These are phyloP conservation scores for Cytidiella melzeri DNA, from an alignment of 768 basidiomycete species.

Conservation along the genomic window DNA sequence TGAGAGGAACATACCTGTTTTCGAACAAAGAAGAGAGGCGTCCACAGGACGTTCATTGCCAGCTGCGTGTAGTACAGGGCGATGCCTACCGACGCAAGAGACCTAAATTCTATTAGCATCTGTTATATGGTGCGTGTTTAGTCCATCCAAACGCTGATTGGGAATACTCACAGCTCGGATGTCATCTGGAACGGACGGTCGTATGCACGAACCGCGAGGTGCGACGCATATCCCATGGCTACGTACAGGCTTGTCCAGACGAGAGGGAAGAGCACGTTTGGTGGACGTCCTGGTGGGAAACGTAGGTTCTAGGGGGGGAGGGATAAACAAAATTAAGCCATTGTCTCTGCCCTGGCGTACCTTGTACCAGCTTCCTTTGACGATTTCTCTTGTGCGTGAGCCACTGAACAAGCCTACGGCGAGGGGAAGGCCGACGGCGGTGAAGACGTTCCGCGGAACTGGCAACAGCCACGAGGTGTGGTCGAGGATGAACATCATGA, in stretches of 20 bases:
- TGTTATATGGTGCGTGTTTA: neutral
- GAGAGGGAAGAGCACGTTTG: conserved; percentile 49
- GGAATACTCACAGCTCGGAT: conserved; percentile 33
- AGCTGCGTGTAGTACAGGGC: conserved; percentile 58
- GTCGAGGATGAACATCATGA: conserved; percentile 31
- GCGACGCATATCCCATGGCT: conserved; percentile 66
- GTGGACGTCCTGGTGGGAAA: conserved; percentile 46
- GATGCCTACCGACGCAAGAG: conserved; percentile 40
- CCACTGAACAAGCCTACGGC: conserved; percentile 50
- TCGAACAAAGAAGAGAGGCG: conserved; percentile 56
- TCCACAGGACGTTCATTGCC: conserved; percentile 53
- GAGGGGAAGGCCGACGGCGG: conserved; percentile 55
- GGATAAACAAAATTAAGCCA: neutral
- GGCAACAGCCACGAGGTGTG: conserved; percentile 47
- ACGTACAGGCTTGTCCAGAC: conserved; percentile 50
- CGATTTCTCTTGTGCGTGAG: conserved; percentile 38
- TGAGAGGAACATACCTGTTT: conserved; percentile 31
- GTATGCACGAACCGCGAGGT: conserved; percentile 49
- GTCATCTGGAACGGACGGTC: conserved; percentile 36
- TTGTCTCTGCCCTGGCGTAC: conserved; percentile 26
- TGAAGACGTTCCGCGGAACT: conserved; percentile 49
- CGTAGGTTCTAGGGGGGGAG: conserved; percentile 34
- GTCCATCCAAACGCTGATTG: conserved; percentile 5
- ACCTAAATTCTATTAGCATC: conserved; percentile 21
- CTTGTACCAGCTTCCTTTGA: conserved; percentile 52